Percentiles rank a stretch among this genome's conserved stretches.
phyloP scores from a whole-genome alignment of 192 early-diverging fungal genomes.

The Endogone sp. region DNA sequence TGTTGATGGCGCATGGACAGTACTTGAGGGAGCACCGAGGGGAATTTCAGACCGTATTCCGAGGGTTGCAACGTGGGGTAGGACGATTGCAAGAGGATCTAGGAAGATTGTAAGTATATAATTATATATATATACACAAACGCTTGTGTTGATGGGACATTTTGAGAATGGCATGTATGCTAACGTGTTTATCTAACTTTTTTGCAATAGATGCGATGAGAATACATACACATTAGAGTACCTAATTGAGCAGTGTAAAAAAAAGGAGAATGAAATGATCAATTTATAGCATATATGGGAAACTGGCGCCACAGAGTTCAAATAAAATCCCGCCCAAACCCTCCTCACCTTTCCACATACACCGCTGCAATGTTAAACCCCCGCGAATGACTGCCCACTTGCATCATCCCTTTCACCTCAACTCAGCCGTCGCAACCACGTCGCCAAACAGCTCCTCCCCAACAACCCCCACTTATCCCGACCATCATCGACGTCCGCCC shows the following conservation, averaged over 20 bases:
- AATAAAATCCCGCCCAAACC: conserved; percentile 4
- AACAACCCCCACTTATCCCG: conserved; percentile 29
- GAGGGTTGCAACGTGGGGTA: conserved; percentile 76
- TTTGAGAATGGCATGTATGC: background rate
- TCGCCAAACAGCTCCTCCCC: conserved; percentile 15
- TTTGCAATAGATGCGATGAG: conserved; percentile 64
- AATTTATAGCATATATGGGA: no score
- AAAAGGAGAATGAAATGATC: background rate
- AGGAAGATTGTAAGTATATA: conserved; percentile 52
- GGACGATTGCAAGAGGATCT: conserved; percentile 49
- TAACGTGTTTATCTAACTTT: conserved; percentile 8
- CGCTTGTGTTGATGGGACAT: no score
- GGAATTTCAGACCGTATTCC: conserved; percentile 65
- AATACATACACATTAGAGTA: conserved; percentile 75
- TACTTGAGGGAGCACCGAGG: conserved; percentile 66
- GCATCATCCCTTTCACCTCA: background rate
- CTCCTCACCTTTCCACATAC: background rate
- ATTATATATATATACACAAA: background rate
- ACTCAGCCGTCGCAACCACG: background rate
- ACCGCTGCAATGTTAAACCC: background rate
- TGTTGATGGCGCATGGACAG: conserved; percentile 75
- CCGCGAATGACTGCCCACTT: background rate
- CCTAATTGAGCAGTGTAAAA: conserved; percentile 41
- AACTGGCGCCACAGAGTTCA: no score
- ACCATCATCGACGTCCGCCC: background rate